A percentile compares a stretch with the other conserved stretches of the same genome.
These are phyloP conservation scores for Mollisia scopiformis DNA, from an alignment of 2,329 filamentous ascomycete species.

Conservation along the genomic window DNA sequence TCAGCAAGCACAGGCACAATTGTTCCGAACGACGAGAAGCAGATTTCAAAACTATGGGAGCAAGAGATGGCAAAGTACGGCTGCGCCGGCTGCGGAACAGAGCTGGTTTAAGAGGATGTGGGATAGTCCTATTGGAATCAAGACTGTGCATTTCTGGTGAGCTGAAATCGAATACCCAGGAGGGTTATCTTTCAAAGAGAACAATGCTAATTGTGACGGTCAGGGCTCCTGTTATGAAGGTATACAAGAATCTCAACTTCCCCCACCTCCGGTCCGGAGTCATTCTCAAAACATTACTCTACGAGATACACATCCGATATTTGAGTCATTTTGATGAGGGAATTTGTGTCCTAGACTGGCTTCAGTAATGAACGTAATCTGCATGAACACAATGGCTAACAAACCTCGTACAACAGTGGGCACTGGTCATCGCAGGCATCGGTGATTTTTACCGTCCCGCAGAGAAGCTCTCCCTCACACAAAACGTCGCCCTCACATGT, in stretches of 20 bases:
- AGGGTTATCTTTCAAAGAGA: background rate
- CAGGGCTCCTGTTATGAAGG: slow-evolving; percentile 94
- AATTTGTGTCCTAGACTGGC: too few species aligned
- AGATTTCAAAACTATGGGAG: slow-evolving; percentile 34
- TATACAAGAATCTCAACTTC: slow-evolving; percentile 37
- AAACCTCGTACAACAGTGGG: slow-evolving; percentile 63
- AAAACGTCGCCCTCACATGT: slow-evolving; percentile 86
- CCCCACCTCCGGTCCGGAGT: slow-evolving; percentile 7
- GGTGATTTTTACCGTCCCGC: slow-evolving; percentile 90
- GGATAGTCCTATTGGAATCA: slow-evolving; percentile 79
- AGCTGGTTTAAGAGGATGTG: slow-evolving; percentile 78
- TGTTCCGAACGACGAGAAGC: slow-evolving; percentile 44
- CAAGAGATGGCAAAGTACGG: slow-evolving; percentile 73
- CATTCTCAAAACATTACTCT: background rate
- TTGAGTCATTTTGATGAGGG: too few species aligned
- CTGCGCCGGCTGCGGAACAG: slow-evolving; percentile 45
- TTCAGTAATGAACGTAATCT: too few species aligned
- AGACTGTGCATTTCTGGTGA: slow-evolving; percentile 98
- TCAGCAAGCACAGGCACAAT: slow-evolving; percentile 52
- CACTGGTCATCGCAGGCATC: slow-evolving; percentile 87
- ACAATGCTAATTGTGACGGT: slow-evolving; percentile 16
- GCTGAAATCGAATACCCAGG: slow-evolving; percentile 28
- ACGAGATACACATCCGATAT: background rate
- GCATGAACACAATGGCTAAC: background rate
- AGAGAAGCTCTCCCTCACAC: slow-evolving; percentile 88